Evolutionary conservation across 106 monocot species (phyloP).

Genomic region (Triglochin maritima): DNA sequence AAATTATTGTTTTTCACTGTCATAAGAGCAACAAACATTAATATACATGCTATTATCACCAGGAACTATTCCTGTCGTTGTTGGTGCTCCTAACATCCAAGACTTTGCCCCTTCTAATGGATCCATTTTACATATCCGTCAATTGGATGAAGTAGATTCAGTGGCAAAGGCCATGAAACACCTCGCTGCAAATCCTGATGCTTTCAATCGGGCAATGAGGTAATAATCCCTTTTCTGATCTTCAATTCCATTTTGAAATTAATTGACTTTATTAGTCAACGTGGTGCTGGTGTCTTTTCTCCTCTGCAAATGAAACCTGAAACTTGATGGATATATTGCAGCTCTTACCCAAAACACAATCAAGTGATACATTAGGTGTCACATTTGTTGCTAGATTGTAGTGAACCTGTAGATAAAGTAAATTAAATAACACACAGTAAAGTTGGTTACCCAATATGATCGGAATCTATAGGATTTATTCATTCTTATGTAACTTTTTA

Average conservation of each 20-base stretch:
- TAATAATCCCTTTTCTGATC: constrained; percentile 6
- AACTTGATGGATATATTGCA: too few species aligned
- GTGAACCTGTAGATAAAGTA: too few species aligned
- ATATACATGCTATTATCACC: neutral
- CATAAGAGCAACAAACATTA: too few species aligned
- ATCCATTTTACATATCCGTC: constrained; percentile 69
- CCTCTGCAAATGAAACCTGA: too few species aligned
- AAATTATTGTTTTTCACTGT: neutral
- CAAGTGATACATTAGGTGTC: too few species aligned
- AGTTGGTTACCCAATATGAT: too few species aligned
- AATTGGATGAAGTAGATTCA: constrained; percentile 31
- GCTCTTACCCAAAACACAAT: too few species aligned
- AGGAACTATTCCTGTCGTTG: constrained; percentile 78
- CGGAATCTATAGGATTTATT: too few species aligned
- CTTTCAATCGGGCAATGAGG: constrained; percentile 69
- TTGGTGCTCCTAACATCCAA: constrained; percentile 93
- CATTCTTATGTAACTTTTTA: too few species aligned
- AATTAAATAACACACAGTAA: too few species aligned
- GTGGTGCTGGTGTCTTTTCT: too few species aligned
- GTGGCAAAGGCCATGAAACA: constrained; percentile 64
- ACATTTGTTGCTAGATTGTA: too few species aligned
- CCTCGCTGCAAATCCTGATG: constrained; percentile 56
- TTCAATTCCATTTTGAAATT: neutral
- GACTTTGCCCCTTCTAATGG: constrained; percentile 66
- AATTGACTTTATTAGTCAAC: neutral